A percentile compares a stretch with the other conserved stretches of the same genome.
Conservation (phyloP, 805 yeast species). For the Candida berthetii region DNA sequence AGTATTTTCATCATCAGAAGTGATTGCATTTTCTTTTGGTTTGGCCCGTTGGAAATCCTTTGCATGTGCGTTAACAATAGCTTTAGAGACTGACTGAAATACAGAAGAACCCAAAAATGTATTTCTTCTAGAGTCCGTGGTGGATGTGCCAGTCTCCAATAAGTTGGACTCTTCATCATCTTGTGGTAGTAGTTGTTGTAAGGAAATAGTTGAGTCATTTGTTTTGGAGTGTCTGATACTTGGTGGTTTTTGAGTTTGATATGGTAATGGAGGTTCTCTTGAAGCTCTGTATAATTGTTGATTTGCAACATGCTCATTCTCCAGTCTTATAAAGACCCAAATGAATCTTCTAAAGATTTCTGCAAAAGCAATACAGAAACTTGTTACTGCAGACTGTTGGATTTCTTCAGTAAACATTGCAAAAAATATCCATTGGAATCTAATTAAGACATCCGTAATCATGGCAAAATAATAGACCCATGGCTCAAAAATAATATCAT, state of each 20-base stretch:
- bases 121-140: constrained; percentile 13
- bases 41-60: constrained; percentile 64
- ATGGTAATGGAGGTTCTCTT: constrained; percentile 83
- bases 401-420: constrained; percentile 69
- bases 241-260: constrained; percentile 34
- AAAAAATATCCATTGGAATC: constrained; percentile 92
- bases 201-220: not conserved
- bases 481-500: constrained; percentile 60
- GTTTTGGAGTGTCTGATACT: constrained; percentile 12
- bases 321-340: constrained; percentile 92
- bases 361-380: constrained; percentile 77
- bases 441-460: constrained; percentile 60
- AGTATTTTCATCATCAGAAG: constrained; percentile 22
- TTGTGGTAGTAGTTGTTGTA: not conserved
- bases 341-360: constrained; percentile 79
- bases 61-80: constrained; percentile 71
- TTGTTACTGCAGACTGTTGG: constrained; percentile 83
- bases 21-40: constrained; percentile 10
- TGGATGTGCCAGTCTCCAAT: not conserved
- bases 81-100: constrained; percentile 40
- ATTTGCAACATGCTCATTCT: constrained; percentile 92
- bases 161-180: constrained; percentile 4
- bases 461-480: constrained; percentile 71
- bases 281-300: constrained; percentile 82
- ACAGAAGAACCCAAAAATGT: constrained; percentile 17